A percentile compares a stretch with the other conserved stretches of the same genome.
phyloP scores from a whole-genome alignment of 495 filamentous ascomycete genomes.

The Lophiostoma macrostomum region DNA sequence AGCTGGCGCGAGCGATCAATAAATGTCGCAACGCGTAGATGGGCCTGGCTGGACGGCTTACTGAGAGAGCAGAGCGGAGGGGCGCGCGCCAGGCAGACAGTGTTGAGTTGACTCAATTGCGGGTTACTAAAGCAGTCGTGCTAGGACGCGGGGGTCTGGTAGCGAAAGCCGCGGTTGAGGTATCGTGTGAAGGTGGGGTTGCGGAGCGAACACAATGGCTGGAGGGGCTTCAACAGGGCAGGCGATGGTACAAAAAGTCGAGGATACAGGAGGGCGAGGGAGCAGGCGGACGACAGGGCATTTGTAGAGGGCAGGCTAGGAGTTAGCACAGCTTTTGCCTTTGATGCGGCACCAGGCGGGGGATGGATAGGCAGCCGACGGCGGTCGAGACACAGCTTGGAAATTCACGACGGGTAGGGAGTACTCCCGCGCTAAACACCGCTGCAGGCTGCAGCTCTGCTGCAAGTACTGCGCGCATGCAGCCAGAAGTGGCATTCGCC shows the following conservation, averaged over 20 bases:
- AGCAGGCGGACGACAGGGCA: too few relatives aligned
- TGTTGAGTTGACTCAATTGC: conserved; percentile 4
- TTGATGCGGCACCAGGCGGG: too few relatives aligned
- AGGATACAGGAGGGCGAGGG: not conserved
- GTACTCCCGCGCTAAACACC: too few relatives aligned
- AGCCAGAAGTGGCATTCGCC: too few relatives aligned
- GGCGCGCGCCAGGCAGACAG: conserved; percentile 8
- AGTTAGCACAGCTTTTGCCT: too few relatives aligned
- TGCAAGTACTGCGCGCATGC: too few relatives aligned
- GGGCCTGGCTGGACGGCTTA: not conserved
- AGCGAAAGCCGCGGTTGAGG: conserved; percentile 1
- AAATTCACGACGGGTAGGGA: too few relatives aligned
- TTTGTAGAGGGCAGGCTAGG: too few relatives aligned
- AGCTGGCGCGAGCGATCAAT: not conserved
- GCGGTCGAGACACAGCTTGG: too few relatives aligned
- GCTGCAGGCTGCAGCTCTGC: too few relatives aligned
- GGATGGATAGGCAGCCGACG: too few relatives aligned
- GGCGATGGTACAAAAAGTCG: not conserved
- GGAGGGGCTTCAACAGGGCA: not conserved
- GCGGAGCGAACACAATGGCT: not conserved
- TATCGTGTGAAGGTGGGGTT: not conserved
- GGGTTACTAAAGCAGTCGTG: not conserved
- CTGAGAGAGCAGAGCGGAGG: not conserved
- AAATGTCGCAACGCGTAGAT: not conserved
- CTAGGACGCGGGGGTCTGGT: not conserved